Conservation (phyloP, 2,329 filamentous ascomycete genomes). For the Ceratocystis alfenasii region DNA sequence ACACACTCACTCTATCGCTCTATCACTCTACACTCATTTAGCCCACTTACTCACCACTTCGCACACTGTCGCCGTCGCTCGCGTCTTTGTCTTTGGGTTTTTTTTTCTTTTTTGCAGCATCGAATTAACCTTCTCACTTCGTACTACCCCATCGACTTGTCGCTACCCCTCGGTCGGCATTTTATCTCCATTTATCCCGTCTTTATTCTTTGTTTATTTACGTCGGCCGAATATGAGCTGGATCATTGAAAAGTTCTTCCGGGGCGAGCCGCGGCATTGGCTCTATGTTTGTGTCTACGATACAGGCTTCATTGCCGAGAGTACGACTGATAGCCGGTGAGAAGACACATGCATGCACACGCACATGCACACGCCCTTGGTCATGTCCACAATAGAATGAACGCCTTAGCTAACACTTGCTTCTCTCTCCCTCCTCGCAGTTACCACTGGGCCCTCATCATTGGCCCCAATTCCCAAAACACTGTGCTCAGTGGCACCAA, state of each 20-base stretch:
- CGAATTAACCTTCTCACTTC: slow-evolving; percentile 3
- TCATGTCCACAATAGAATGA: neutral
- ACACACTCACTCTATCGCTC: neutral
- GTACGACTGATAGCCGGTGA: neutral
- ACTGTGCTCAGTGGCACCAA: slow-evolving; percentile 7
- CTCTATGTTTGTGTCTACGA: slow-evolving; percentile 19
- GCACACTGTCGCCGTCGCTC: neutral
- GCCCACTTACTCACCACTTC: neutral
- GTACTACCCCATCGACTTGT: slow-evolving; percentile 8
- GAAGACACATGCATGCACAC: neutral
- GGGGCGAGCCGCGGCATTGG: slow-evolving; percentile 12
- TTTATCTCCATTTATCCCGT: neutral
- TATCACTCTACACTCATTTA: neutral
- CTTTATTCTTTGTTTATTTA: slow-evolving; percentile 5
- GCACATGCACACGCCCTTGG: neutral
- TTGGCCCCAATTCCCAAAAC: slow-evolving; percentile 12
- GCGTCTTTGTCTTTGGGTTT: neutral
- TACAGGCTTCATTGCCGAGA: slow-evolving; percentile 9
- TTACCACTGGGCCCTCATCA: slow-evolving; percentile 18
- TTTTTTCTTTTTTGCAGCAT: neutral
- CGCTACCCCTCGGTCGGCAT: slow-evolving; percentile 2
- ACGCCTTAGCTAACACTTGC: neutral
- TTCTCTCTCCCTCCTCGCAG: neutral
- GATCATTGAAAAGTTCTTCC: slow-evolving; percentile 15
- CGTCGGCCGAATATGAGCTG: slow-evolving; percentile 17